Evolutionary conservation across 768 basidiomycete genomes (phyloP).

Genomic region (Dioszegia aurantiaca): DNA sequence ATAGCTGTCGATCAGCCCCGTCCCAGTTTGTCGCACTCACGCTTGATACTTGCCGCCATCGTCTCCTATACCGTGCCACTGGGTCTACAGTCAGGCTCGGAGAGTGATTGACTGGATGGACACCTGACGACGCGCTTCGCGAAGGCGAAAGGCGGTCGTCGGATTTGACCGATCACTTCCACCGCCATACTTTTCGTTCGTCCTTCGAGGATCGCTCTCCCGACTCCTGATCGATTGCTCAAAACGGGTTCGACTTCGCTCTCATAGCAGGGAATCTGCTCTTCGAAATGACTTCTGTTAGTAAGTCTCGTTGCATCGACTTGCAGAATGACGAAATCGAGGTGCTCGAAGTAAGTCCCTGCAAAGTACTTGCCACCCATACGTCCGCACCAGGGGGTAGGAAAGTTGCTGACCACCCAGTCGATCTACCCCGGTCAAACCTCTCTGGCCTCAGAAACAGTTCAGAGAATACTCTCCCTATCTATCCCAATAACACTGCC

Average conservation of each 20-base stretch:
- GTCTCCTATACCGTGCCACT: background rate
- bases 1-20: constrained; percentile 56
- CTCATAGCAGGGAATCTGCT: background rate
- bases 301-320: constrained; percentile 16
- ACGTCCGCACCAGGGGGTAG: background rate
- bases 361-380: constrained; percentile 3
- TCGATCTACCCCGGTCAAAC: constrained; percentile 33
- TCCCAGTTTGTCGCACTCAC: background rate
- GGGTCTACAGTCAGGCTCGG: too few relatives aligned
- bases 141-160: too few relatives aligned
- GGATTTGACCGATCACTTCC: too few relatives aligned
- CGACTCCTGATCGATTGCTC: too few relatives aligned
- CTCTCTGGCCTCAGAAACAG: background rate
- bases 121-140: too few relatives aligned
- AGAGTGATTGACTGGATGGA: too few relatives aligned
- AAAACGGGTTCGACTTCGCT: too few relatives aligned
- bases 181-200: too few relatives aligned
- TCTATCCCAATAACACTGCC: constrained; percentile 29
- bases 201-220: too few relatives aligned
- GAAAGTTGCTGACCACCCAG: constrained; percentile 12
- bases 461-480: constrained; percentile 20
- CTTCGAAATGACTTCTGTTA: background rate
- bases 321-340: constrained; percentile 42
- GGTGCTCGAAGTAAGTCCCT: constrained; percentile 37
- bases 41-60: constrained; percentile 8